These are phyloP conservation scores for Bjerkandera adusta DNA, from an alignment of 1,284 basidiomycete genomes.

Conservation along the genomic window DNA sequence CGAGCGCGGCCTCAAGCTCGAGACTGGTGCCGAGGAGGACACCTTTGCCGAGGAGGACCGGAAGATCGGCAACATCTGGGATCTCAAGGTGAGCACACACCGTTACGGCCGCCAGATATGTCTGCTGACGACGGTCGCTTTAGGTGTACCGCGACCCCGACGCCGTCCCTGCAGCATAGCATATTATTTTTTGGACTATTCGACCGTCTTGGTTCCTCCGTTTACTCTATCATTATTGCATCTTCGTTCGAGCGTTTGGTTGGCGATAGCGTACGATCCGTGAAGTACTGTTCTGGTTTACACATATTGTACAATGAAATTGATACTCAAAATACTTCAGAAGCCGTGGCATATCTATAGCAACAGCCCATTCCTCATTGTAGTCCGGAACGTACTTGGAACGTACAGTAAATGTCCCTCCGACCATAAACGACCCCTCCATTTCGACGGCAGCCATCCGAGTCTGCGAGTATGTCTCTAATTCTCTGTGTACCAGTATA, in stretches of 20 bases:
- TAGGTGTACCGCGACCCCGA: slow-evolving; percentile 75
- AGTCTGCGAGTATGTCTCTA: background rate
- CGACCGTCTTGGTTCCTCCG: background rate
- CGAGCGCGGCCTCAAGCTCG: slow-evolving; percentile 87
- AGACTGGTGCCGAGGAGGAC: slow-evolving; percentile 43
- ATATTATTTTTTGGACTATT: background rate
- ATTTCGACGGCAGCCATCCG: background rate
- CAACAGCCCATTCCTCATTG: too few relatives aligned
- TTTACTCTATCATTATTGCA: background rate
- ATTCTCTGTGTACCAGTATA: background rate
- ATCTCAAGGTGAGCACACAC: slow-evolving; percentile 56
- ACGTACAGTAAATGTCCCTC: background rate
- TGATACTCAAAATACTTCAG: slow-evolving; percentile 3
- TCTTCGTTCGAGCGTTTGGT: background rate
- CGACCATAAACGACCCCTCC: background rate
- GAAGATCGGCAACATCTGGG: slow-evolving; percentile 72
- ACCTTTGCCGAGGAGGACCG: slow-evolving; percentile 32
- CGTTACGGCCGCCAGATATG: background rate
- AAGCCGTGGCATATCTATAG: background rate
- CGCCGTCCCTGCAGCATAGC: slow-evolving; percentile 52
- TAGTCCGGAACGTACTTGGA: background rate
- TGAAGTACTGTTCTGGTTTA: slow-evolving; percentile 3
- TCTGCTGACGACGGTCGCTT: slow-evolving; percentile 5
- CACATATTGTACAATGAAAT: slow-evolving; percentile 4
- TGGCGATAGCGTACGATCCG: background rate